These are phyloP conservation scores for Didymosphaeria variabile DNA, from an alignment of 2,329 filamentous ascomycete genomes.

Conservation along the genomic window DNA sequence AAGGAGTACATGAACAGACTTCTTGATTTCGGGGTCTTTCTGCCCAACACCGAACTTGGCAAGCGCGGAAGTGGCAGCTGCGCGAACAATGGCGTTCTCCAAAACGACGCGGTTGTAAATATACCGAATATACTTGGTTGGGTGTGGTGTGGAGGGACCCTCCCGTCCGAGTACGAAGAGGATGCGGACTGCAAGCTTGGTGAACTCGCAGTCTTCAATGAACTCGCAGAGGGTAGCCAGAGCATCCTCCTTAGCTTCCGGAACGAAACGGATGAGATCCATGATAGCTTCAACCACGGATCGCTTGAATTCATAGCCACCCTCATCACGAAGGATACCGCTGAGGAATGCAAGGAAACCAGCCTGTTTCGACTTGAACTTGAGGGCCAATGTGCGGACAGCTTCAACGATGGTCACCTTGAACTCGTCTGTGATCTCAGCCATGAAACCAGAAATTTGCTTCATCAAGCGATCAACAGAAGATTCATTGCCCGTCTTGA, in stretches of 20 bases:
- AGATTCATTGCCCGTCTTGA: constrained; percentile 98
- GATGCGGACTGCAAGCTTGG: constrained; percentile 94
- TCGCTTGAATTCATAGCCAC: constrained; percentile 97
- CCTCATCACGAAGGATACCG: constrained; percentile 94
- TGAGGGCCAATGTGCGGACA: constrained; percentile 93
- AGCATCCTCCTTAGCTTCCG: constrained; percentile 81
- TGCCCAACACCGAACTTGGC: constrained; percentile 97
- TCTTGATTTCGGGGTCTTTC: constrained; percentile 95
- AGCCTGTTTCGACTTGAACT: constrained; percentile 97
- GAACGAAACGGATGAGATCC: constrained; percentile 98
- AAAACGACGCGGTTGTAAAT: constrained; percentile 99
- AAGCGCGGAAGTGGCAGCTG: constrained; percentile 92
- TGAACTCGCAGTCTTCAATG: constrained; percentile 99
- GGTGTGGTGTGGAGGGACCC: constrained; percentile 92
- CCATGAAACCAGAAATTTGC: constrained; percentile 98
- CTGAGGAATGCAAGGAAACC: constrained; percentile 98
- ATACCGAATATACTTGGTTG: constrained; percentile 98
- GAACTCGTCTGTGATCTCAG: constrained; percentile 98
- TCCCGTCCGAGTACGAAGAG: constrained; percentile 93
- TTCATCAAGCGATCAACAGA: constrained; percentile 98
- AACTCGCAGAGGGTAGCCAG: constrained; percentile 97
- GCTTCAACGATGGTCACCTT: constrained; percentile 99
- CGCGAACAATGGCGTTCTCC: constrained; percentile 94
- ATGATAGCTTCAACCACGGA: constrained; percentile 99
- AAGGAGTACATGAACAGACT: constrained; percentile 90